phyloP scores from a whole-genome alignment of 2,329 filamentous ascomycete species.

The Trichophyton rubrum region DNA sequence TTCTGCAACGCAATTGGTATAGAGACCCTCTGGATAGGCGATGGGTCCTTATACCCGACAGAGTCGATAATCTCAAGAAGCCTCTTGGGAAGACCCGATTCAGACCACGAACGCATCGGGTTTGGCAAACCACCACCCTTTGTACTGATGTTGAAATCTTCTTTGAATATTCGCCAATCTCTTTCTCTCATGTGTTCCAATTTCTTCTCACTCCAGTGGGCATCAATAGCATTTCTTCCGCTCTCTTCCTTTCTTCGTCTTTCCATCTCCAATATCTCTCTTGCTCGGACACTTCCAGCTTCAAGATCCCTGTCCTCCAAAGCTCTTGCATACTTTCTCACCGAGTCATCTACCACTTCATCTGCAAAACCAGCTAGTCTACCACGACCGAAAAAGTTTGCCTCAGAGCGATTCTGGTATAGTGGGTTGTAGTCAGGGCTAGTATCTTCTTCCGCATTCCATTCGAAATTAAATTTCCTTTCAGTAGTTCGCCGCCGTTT shows the following conservation, averaged over 20 bases:
- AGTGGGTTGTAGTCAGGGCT: slow-evolving; percentile 70
- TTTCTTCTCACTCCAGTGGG: slow-evolving; percentile 91
- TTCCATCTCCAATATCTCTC: slow-evolving; percentile 76
- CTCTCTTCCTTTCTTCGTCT: slow-evolving; percentile 61
- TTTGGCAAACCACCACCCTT: slow-evolving; percentile 88
- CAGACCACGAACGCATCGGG: slow-evolving; percentile 88
- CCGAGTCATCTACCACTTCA: slow-evolving; percentile 40
- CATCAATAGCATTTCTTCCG: slow-evolving; percentile 62
- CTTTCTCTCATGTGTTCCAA: slow-evolving; percentile 89
- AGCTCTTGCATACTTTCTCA: slow-evolving; percentile 50
- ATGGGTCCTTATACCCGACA: slow-evolving; percentile 85
- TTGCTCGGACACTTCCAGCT: slow-evolving; percentile 62
- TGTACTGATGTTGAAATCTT: slow-evolving; percentile 92
- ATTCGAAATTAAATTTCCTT: slow-evolving; percentile 98
- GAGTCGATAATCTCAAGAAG: slow-evolving; percentile 69
- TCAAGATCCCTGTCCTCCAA: slow-evolving; percentile 64
- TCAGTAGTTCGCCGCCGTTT: slow-evolving; percentile 86
- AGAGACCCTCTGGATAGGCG: slow-evolving; percentile 81
- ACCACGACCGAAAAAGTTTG: slow-evolving; percentile 58
- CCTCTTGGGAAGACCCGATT: slow-evolving; percentile 65
- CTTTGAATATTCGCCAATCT: slow-evolving; percentile 99
- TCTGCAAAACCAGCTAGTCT: slow-evolving; percentile 55
- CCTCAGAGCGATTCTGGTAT: slow-evolving; percentile 55
- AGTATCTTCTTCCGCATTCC: slow-evolving; percentile 91
- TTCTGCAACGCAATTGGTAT: slow-evolving; percentile 91